phyloP scores from a whole-genome alignment of 495 filamentous ascomycete species.

The Daldinia vernicosa region DNA sequence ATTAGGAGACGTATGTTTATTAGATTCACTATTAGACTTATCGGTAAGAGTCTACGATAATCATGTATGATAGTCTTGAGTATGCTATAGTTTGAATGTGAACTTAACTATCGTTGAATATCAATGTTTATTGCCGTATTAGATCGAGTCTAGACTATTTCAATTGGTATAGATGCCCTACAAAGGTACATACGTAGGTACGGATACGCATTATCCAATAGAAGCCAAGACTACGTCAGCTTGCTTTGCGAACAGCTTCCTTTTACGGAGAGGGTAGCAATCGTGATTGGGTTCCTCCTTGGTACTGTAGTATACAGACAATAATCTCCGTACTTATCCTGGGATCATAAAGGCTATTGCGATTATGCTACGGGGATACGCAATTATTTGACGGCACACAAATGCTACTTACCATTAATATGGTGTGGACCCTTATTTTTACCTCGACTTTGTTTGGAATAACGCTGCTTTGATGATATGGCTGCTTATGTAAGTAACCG shows the following conservation, averaged over 20 bases:
- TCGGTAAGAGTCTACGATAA: too few species aligned
- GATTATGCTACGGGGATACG: neutral
- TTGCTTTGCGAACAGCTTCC: neutral
- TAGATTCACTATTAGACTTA: too few species aligned
- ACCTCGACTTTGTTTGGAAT: neutral
- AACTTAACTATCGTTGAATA: too few species aligned
- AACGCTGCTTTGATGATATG: too few species aligned
- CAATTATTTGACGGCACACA: neutral
- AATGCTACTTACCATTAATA: neutral
- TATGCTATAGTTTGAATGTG: too few species aligned
- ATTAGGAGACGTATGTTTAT: too few species aligned
- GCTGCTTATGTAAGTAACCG: too few species aligned
- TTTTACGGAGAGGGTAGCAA: neutral
- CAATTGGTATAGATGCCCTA: neutral
- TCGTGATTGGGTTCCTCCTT: conserved; percentile 8
- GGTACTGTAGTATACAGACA: neutral
- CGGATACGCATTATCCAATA: neutral
- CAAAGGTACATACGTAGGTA: neutral
- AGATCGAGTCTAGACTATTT: neutral
- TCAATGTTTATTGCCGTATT: neutral
- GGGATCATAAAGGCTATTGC: neutral
- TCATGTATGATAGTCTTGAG: too few species aligned
- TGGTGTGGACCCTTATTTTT: neutral
- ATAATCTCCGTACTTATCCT: neutral
- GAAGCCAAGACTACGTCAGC: neutral